Base-by-base conservation (phyloP, 2,329 filamentous ascomycete species). In the Trichophyton rubrum region DNA sequence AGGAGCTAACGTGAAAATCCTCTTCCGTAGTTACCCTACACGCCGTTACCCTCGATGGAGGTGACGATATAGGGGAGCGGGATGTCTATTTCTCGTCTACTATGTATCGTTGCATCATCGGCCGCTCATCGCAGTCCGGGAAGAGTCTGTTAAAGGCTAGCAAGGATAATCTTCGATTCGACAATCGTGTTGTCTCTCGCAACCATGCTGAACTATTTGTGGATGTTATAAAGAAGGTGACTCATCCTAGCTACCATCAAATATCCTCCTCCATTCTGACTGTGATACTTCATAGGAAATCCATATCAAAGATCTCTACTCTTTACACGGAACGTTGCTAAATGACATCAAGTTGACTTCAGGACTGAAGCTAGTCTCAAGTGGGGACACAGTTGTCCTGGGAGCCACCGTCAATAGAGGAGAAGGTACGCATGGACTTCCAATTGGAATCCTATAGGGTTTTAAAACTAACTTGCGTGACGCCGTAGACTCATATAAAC, bases 271-370 rank as follows among this genome's bases (percentile, higher is more conserved):
- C 11, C 8, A 9, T 41, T 38, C 13, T 24, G 11, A 20, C 45
- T 35, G 33, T 40, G 38, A 8, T 3, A 20, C 20, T 45, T 35
- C 51, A 65, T 68, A 75, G 74, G 62, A 67, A 55, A 70, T 84
- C 53, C 78, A 73, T 58, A 73, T 86, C 62, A 73, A 71, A 62
- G 84, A 86, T 66, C 73, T 74, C 17, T 77, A 76, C 38, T 85
- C 83, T 7, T 84, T 84, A 77, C 84, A 86, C 68, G 84, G 84
- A 33, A 86, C 83, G 17, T 78, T 71, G 61, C 64, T 85, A 56
- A 82, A 85, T 65, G 74, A 75, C 40, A 66, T 64, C 43, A 75
- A 73, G 43, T 67, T 83, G 27, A 60, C 66, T 3, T 58, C 75
- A 64, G 73, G 59, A 71, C 74, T 17, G 73, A 75, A 27, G 57